Percentiles rank a stretch among this genome's conserved stretches.
phyloP scores from a whole-genome alignment of 331 rosid genomes.

The Prunus yedoensis region DNA sequence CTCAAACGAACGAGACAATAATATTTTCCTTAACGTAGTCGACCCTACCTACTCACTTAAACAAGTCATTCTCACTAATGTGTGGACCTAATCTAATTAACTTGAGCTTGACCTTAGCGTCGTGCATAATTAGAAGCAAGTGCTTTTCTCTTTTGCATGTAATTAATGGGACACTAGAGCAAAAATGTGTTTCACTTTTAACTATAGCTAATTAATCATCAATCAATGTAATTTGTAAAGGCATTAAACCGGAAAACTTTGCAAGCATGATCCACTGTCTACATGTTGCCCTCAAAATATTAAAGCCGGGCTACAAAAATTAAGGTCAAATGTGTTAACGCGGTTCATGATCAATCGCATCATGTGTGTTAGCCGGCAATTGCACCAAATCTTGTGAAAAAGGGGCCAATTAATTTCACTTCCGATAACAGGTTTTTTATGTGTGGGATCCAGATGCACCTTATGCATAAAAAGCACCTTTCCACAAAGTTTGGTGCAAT shows the following conservation, averaged over 20 bases:
- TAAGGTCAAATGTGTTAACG: no score
- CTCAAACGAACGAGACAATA: no score
- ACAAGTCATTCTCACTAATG: no score
- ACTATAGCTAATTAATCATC: background rate
- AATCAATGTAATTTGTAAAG: background rate
- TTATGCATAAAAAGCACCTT: background rate
- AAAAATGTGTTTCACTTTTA: constrained; percentile 13
- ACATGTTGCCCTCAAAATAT: no score
- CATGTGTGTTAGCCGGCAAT: no score
- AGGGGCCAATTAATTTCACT: background rate
- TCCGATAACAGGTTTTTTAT: background rate
- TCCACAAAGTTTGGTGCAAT: background rate
- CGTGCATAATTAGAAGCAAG: constrained; percentile 3
- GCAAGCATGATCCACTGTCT: constrained; percentile 3
- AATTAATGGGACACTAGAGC: background rate
- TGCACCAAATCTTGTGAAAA: no score
- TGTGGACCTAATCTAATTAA: background rate
- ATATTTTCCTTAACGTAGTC: no score
- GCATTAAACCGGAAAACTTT: background rate
- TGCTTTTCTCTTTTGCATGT: background rate
- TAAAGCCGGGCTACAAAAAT: no score
- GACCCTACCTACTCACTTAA: no score
- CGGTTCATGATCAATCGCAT: no score
- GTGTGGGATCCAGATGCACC: background rate
- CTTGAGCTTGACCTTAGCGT: background rate